phyloP scores from a whole-genome alignment of 1,139 yeast species.

The Yamadazyma atlantica region DNA sequence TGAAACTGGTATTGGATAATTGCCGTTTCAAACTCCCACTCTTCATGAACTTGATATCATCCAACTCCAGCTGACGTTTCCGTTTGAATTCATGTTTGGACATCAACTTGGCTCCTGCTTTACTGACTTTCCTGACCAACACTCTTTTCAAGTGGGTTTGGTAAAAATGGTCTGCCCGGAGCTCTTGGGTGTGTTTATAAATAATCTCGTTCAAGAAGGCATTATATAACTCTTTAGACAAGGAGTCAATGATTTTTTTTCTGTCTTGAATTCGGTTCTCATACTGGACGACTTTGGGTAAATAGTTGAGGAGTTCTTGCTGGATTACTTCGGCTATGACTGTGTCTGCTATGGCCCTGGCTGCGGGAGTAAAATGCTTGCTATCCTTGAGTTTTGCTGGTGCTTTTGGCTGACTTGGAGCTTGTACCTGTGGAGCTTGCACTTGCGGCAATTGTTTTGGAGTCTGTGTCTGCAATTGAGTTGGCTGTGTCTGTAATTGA shows the following conservation, averaged over 20 bases:
- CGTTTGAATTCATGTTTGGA: conserved; percentile 23
- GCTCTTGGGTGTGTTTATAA: conserved; percentile 40
- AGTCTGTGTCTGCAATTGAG: too few species aligned
- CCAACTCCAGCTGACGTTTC: conserved; percentile 44
- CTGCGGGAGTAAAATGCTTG: conserved; percentile 20
- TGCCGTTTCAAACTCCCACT: conserved; percentile 24
- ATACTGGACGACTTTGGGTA: conserved; percentile 24
- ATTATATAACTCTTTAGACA: conserved; percentile 49
- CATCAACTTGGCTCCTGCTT: conserved; percentile 24
- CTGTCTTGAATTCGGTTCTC: conserved; percentile 26
- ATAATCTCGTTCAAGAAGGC: conserved; percentile 63
- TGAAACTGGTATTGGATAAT: conserved; percentile 17
- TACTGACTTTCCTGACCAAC: conserved; percentile 23
- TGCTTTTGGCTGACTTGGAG: conserved; percentile 6
- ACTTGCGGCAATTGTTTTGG: too few species aligned
- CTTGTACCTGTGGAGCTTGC: too few species aligned
- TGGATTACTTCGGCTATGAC: conserved; percentile 32
- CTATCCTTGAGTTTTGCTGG: conserved; percentile 17
- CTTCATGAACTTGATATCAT: conserved; percentile 29
- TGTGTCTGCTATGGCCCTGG: conserved; percentile 23
- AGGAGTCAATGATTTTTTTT: conserved; percentile 28
- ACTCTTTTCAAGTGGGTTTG: conserved; percentile 23
- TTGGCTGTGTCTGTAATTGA: too few species aligned
- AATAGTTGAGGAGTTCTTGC: conserved; percentile 25
- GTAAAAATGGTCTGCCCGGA: conserved; percentile 38